Conservation (phyloP, 169 alveolate genomes). For the Plasmodium cynomolgi region DNA sequence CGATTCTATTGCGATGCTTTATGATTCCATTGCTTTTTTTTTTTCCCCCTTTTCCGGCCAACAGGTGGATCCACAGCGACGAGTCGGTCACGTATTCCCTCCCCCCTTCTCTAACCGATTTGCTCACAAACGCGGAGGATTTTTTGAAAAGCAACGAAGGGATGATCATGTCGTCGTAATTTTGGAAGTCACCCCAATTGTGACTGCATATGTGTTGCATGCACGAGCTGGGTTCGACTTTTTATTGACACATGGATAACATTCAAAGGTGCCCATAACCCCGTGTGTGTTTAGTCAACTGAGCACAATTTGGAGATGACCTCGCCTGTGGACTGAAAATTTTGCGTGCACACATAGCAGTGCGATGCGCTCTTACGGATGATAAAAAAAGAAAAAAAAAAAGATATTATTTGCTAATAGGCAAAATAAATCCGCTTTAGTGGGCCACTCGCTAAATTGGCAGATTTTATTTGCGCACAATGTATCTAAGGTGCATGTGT, state of each 20-base stretch:
- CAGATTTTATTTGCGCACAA: neutral
- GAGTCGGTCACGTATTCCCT: constrained; percentile 21
- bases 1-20: neutral
- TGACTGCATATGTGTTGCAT: neutral
- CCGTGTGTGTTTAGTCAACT: neutral
- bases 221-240: neutral
- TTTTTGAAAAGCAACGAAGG: constrained; percentile 1
- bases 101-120: constrained; percentile 21
- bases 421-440: neutral
- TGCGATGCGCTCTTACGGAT: neutral
- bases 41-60: neutral
- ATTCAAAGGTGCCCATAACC: neutral
- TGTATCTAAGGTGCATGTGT: neutral
- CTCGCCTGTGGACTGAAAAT: neutral
- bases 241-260: neutral
- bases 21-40: neutral
- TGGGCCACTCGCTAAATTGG: neutral
- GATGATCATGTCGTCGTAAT: neutral
- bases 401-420: neutral
- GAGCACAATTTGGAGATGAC: neutral
- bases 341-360: neutral
- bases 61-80: constrained; percentile 36
- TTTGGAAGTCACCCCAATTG: neutral
- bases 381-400: neutral
- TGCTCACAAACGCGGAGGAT: constrained; percentile 40